Percentiles rank a stretch among this genome's conserved stretches.
Evolutionary conservation across 208 protist species (phyloP).

Genomic region (Leishmania lainsoni): DNA sequence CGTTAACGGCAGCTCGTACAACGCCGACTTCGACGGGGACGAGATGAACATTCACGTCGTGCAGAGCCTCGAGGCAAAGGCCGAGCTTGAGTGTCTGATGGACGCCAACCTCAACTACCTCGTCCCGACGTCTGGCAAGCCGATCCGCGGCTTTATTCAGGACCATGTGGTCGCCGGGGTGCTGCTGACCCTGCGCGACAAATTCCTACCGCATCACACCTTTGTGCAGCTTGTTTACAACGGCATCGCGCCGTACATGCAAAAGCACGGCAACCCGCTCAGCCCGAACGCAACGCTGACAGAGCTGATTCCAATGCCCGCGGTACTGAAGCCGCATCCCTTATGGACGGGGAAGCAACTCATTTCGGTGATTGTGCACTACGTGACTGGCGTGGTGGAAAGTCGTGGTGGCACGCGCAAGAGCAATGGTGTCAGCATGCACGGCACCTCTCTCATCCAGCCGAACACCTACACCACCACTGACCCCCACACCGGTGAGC

Average conservation of each 20-base stretch:
- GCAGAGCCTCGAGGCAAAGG: conserved; percentile 93
- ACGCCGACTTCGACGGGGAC: conserved; percentile 99
- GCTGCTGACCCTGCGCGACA: conserved; percentile 96
- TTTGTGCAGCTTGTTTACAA: conserved; percentile 96
- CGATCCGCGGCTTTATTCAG: conserved; percentile 99
- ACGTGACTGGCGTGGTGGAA: conserved; percentile 65
- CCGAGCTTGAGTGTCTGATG: conserved; percentile 96
- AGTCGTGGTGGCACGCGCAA: conserved; percentile 13
- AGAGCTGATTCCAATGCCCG: conserved; percentile 87
- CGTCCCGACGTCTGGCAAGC: conserved; percentile 95
- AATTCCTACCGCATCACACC: conserved; percentile 93
- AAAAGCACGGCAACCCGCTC: conserved; percentile 46
- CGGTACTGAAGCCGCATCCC: conserved; percentile 94
- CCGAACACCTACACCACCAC: conserved; percentile 80
- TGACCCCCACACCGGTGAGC: conserved; percentile 44
- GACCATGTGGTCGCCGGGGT: conserved; percentile 99
- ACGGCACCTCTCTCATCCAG: conserved; percentile 83
- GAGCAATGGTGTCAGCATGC: conserved; percentile 79
- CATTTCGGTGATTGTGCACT: conserved; percentile 87
- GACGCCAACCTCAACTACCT: conserved; percentile 97
- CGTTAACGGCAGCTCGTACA: conserved; percentile 99
- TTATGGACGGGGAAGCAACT: conserved; percentile 99
- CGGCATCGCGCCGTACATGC: conserved; percentile 83
- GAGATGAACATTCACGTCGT: conserved; percentile 99
- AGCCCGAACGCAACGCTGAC: conserved; percentile 54